phyloP scores from a whole-genome alignment of 805 yeast species.

The Spathaspora sp. region DNA sequence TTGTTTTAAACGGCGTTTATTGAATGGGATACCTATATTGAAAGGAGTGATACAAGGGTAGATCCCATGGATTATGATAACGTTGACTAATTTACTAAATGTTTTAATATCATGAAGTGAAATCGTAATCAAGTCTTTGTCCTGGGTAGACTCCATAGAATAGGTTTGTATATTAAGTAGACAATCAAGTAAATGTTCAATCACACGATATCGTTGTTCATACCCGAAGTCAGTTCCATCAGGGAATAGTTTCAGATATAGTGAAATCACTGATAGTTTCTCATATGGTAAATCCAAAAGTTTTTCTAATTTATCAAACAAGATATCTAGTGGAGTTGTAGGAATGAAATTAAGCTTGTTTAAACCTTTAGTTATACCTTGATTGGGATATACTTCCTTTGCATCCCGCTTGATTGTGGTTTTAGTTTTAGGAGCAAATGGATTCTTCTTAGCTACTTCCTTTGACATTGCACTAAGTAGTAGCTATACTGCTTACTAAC shows the following conservation, averaged over 20 bases:
- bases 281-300: slow-evolving; percentile 21
- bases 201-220: slow-evolving; percentile 11
- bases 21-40: slow-evolving; percentile 62
- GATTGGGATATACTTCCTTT: slow-evolving; percentile 27
- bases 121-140: slow-evolving; percentile 48
- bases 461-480: slow-evolving; percentile 3
- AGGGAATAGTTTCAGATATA: slow-evolving; percentile 10
- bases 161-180: slow-evolving; percentile 37
- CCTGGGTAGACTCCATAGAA: slow-evolving; percentile 23
- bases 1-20: slow-evolving; percentile 52
- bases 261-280: slow-evolving; percentile 14
- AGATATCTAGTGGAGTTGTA: slow-evolving; percentile 29
- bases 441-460: slow-evolving; percentile 19
- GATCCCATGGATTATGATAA: slow-evolving; percentile 68
- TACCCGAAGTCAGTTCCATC: slow-evolving; percentile 1
- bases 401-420: slow-evolving; percentile 28
- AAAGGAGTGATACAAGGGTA: slow-evolving; percentile 55
- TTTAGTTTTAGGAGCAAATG: slow-evolving; percentile 23
- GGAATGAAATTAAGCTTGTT: slow-evolving; percentile 26
- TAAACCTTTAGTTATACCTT: slow-evolving; percentile 33
- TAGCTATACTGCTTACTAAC: not conserved
- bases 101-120: slow-evolving; percentile 83
- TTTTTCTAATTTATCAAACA: slow-evolving; percentile 28
- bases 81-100: slow-evolving; percentile 59
- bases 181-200: slow-evolving; percentile 31